Conservation (phyloP, 129 eudicot genomes). For the Pseudognaphalium luteoalbum region DNA sequence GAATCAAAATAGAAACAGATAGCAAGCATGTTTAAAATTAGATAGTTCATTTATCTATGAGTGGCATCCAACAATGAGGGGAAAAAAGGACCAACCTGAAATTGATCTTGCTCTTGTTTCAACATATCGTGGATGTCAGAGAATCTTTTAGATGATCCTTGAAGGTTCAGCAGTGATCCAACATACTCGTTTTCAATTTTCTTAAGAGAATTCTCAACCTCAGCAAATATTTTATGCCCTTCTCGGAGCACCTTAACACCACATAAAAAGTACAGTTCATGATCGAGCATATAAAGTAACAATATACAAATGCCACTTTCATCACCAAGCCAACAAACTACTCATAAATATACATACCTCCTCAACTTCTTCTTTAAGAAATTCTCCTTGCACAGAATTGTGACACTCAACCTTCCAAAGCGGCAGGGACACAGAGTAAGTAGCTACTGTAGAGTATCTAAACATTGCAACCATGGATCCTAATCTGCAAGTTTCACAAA, state of each 20-base stretch:
- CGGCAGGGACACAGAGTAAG: constrained; percentile 76
- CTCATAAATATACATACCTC: constrained; percentile 45
- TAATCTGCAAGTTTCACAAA: constrained; percentile 49
- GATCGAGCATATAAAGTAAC: not conserved
- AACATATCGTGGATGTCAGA: constrained; percentile 67
- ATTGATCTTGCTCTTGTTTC: constrained; percentile 57
- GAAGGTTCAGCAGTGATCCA: constrained; percentile 51
- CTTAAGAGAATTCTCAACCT: constrained; percentile 58
- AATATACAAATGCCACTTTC: not conserved
- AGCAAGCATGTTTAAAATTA: not conserved
- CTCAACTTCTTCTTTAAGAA: constrained; percentile 59
- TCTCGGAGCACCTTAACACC: constrained; percentile 47
- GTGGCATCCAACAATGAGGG: not conserved
- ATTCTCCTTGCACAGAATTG: constrained; percentile 44
- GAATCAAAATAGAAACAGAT: not conserved
- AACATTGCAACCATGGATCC: constrained; percentile 96
- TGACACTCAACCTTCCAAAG: constrained; percentile 52
- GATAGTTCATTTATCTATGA: not conserved
- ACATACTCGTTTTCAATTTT: constrained; percentile 46
- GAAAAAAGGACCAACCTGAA: constrained; percentile 50
- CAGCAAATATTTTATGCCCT: constrained; percentile 63
- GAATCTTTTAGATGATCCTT: constrained; percentile 58
- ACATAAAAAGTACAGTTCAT: not conserved
- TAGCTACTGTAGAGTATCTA: constrained; percentile 66
- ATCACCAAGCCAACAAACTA: not conserved